These are phyloP conservation scores for Canna indica DNA, from an alignment of 176 grass and related monocot species.

Conservation along the genomic window DNA sequence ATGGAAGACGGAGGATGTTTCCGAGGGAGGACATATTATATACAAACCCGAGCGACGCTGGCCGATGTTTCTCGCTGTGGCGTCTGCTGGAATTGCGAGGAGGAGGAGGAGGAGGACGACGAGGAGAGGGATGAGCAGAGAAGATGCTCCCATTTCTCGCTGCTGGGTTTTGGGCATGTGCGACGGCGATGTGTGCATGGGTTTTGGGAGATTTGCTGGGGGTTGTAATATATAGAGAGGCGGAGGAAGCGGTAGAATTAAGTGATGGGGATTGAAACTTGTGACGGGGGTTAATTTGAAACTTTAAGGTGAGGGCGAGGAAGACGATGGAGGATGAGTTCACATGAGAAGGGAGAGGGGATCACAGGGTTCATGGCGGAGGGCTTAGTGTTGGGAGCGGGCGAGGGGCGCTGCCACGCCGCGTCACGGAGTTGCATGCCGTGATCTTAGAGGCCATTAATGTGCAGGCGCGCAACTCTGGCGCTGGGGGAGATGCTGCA, in stretches of 20 bases:
- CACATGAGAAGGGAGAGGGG: conserved; percentile 3
- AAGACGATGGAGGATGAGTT: background rate
- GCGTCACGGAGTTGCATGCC: background rate
- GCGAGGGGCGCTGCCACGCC: background rate
- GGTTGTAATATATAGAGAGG: no score
- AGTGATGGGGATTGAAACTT: background rate
- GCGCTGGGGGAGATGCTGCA: no score
- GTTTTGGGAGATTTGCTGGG: background rate
- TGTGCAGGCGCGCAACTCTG: no score
- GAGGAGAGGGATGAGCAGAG: background rate
- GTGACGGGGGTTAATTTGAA: background rate
- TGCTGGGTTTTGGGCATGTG: background rate
- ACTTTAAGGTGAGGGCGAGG: background rate
- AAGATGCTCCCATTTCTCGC: background rate
- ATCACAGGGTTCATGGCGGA: conserved; percentile 1
- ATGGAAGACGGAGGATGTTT: background rate
- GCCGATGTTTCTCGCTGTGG: background rate
- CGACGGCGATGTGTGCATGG: background rate
- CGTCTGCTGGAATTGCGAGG: background rate
- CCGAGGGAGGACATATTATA: background rate
- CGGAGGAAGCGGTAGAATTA: background rate
- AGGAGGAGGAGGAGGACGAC: background rate
- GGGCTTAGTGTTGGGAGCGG: background rate
- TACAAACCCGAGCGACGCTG: background rate
- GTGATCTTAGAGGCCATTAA: background rate